Base-by-base conservation (phyloP, 2,329 filamentous ascomycete genomes). In the Sporothrix schenckii region DNA sequence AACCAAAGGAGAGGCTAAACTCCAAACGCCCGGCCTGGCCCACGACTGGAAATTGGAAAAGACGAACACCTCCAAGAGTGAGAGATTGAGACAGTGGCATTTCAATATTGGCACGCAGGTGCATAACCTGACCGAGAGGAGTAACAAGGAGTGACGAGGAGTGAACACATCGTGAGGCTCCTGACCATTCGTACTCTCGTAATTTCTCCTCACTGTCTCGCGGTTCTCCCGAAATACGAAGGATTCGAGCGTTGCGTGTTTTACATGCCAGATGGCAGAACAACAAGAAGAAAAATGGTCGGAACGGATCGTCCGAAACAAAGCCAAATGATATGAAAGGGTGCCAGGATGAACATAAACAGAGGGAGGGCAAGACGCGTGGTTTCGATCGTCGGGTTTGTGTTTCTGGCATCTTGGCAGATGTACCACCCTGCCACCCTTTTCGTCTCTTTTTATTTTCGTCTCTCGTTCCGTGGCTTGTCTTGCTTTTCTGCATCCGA, bases 301-400 rank as follows among this genome's bases (percentile, higher is more conserved):
- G 39, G 39, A 63, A 69, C 52, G 66, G 49, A 68, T 58, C 66
- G 66, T 47, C 66, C 66, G 66, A 69, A 63, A 52, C 66, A 68
- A 52, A 54, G 63, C 34, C 56, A 61, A 34, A 44, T n/a, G 58
- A 1, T 39, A n/a, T 47, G 7, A 21, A n/a, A 11, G 16, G 50
- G 16, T 24, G 13, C 14, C 21, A 24, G 19, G 56, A 13, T 44
- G 19, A 6, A 44, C 19, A 60, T 24, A 21, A n/a, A 60, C 34
- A 21, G 5, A 16, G 39, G 21, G 39, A 56, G 50, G 24, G 52
- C 52, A n/a, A 52, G 49, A 47, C 27, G 50, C 30, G 27, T 52
- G 63, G 56, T 66, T 34, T 11, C n/a, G 44, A 49, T 66, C 47
- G 14, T 66, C 27, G 47, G 41, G n/a, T 9, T 47, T 54, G 16